Conservation (phyloP, 2,329 filamentous ascomycete genomes). For the Thyridium curvatum region DNA sequence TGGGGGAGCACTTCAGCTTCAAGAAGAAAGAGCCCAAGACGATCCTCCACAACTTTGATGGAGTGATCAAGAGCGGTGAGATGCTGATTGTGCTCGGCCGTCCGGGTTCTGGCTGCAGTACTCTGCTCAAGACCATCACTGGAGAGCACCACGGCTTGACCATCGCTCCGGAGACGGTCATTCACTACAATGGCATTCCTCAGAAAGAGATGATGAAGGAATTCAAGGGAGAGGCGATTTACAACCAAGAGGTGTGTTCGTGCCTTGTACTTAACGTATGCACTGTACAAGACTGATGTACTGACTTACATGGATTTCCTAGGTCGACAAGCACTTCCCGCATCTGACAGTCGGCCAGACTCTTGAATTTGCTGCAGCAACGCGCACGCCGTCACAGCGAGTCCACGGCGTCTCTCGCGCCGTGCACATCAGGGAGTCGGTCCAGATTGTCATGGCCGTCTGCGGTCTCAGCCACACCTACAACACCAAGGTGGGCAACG, state of each 20-base stretch:
- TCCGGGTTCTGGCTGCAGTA: constrained; percentile 59
- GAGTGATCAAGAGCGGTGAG: constrained; percentile 57
- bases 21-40: constrained; percentile 41
- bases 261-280: too few relatives aligned
- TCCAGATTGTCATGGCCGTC: constrained; percentile 61
- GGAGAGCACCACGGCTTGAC: constrained; percentile 54
- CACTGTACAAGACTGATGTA: too few relatives aligned
- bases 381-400: constrained; percentile 59
- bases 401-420: constrained; percentile 54
- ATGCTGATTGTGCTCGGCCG: constrained; percentile 64
- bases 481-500: constrained; percentile 66
- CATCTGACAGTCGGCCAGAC: constrained; percentile 73
- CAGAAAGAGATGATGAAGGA: constrained; percentile 47
- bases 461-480: constrained; percentile 20
- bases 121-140: constrained; percentile 54
- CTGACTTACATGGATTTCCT: too few relatives aligned
- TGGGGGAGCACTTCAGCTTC: constrained; percentile 48
- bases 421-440: constrained; percentile 55
- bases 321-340: constrained; percentile 68
- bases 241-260: constrained; percentile 69
- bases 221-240: constrained; percentile 62
- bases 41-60: constrained; percentile 61
- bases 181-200: constrained; percentile 59
- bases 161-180: constrained; percentile 38
- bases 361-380: constrained; percentile 64